phyloP scores from a whole-genome alignment of 108 stramenopile genomes.

The Phaeodactylum tricornutum region DNA sequence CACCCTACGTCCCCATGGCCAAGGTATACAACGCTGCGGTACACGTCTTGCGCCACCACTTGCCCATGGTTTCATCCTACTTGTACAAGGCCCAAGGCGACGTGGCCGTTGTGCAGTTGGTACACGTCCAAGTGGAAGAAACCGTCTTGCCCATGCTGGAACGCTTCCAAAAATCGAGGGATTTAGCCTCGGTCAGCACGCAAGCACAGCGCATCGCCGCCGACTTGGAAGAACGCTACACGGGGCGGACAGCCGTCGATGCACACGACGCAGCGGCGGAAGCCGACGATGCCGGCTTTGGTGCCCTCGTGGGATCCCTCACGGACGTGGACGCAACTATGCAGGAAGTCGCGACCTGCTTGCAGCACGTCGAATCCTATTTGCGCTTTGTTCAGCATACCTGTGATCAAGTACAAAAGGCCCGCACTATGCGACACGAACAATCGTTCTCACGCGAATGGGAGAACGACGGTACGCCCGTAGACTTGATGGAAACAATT shows the following conservation, averaged over 20 bases:
- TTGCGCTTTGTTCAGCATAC: conserved; percentile 80
- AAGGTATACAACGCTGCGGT: conserved; percentile 73
- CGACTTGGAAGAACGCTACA: conserved; percentile 46
- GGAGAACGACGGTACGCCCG: conserved; percentile 22
- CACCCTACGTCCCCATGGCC: conserved; percentile 53
- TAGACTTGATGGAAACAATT: conserved; percentile 16
- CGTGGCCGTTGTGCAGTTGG: conserved; percentile 68
- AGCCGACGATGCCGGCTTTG: conserved; percentile 63
- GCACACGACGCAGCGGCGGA: conserved; percentile 5
- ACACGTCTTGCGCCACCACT: conserved; percentile 69
- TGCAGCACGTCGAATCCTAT: conserved; percentile 91
- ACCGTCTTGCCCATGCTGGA: conserved; percentile 50
- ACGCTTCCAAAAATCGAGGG: conserved; percentile 24
- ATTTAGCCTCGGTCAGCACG: conserved; percentile 27
- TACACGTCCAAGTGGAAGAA: conserved; percentile 66
- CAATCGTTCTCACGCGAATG: conserved; percentile 36
- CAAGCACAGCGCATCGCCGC: conserved; percentile 53
- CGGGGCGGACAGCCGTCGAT: conserved; percentile 14
- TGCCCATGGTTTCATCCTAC: conserved; percentile 81
- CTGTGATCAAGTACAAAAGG: conserved; percentile 65
- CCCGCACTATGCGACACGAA: conserved; percentile 40
- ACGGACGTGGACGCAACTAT: conserved; percentile 81
- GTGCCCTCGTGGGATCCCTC: conserved; percentile 47
- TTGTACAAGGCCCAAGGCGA: conserved; percentile 74
- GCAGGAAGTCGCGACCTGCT: conserved; percentile 81